A percentile compares a stretch with the other conserved stretches of the same genome.
These are phyloP conservation scores for Calonectria crousiana DNA, from an alignment of 2,329 filamentous ascomycete genomes.

Conservation along the genomic window DNA sequence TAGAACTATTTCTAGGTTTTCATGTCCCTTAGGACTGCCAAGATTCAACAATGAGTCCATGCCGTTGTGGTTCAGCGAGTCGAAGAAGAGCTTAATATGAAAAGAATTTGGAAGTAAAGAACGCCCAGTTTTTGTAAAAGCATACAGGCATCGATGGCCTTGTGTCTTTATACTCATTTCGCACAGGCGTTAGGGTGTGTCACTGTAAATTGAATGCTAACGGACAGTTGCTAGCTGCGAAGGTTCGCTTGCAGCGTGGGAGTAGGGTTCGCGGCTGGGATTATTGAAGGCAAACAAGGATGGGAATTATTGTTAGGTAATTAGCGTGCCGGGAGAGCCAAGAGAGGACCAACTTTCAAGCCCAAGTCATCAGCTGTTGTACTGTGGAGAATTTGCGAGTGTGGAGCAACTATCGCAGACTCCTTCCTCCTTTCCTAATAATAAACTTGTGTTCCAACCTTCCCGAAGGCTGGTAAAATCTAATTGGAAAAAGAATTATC, in stretches of 20 bases:
- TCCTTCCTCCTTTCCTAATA: neutral
- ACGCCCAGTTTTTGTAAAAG: neutral
- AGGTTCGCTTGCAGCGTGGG: neutral
- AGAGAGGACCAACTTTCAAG: neutral
- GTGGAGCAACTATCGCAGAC: neutral
- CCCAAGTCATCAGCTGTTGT: neutral
- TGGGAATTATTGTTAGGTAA: neutral
- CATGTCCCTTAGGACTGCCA: neutral
- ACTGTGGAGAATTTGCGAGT: neutral
- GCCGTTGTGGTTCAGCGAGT: no score
- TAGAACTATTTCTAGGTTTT: neutral
- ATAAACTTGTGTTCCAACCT: neutral
- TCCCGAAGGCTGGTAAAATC: neutral
- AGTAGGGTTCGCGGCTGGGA: neutral
- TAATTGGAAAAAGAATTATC: conserved; percentile 6
- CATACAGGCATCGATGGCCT: neutral
- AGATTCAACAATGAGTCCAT: neutral
- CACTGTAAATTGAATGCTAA: neutral
- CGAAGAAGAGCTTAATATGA: neutral
- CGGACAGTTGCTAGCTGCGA: neutral
- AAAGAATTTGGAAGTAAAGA: neutral
- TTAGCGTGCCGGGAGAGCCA: neutral
- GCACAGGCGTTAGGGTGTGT: neutral
- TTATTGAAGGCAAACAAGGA: neutral
- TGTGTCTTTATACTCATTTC: neutral